Percentiles rank a stretch among this genome's conserved stretches.
These are phyloP conservation scores for Phytophthora macrochlamydospora DNA, from an alignment of 352 stramenopile genomes.

Conservation along the genomic window DNA sequence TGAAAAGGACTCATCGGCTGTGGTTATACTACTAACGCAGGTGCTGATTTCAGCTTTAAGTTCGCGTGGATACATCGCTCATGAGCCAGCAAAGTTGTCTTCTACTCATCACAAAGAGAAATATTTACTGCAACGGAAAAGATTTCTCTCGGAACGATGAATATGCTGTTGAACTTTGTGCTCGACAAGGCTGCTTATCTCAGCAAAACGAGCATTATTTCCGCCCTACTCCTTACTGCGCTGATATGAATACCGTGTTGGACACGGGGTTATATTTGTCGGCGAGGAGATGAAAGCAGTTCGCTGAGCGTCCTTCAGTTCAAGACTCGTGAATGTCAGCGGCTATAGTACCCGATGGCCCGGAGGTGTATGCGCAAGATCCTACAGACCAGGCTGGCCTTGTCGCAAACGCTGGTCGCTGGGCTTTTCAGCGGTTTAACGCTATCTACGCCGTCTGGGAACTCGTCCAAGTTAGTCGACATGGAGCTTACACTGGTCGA, in stretches of 20 bases:
- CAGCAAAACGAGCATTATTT: too few relatives aligned
- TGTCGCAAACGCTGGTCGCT: constrained; percentile 10
- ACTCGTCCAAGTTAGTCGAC: constrained; percentile 12
- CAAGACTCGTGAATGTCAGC: neutral
- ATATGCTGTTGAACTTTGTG: too few relatives aligned
- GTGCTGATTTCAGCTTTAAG: constrained; percentile 25
- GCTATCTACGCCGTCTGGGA: constrained; percentile 6
- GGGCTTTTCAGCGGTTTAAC: neutral
- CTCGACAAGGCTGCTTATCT: too few relatives aligned
- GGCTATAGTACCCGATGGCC: neutral
- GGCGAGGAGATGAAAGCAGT: neutral
- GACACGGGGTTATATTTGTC: too few relatives aligned
- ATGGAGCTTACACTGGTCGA: constrained; percentile 10
- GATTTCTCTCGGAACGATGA: too few relatives aligned
- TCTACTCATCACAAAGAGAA: neutral
- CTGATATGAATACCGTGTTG: too few relatives aligned
- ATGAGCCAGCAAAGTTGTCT: neutral
- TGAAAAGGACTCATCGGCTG: too few relatives aligned
- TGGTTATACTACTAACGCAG: constrained; percentile 3
- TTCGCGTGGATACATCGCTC: constrained; percentile 13
- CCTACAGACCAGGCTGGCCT: neutral
- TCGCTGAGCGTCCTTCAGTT: neutral
- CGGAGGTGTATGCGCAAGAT: neutral
- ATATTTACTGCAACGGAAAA: neutral
- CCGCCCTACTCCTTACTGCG: too few relatives aligned